phyloP scores from a whole-genome alignment of 169 alveolate genomes.

The Plasmodium vivax region DNA sequence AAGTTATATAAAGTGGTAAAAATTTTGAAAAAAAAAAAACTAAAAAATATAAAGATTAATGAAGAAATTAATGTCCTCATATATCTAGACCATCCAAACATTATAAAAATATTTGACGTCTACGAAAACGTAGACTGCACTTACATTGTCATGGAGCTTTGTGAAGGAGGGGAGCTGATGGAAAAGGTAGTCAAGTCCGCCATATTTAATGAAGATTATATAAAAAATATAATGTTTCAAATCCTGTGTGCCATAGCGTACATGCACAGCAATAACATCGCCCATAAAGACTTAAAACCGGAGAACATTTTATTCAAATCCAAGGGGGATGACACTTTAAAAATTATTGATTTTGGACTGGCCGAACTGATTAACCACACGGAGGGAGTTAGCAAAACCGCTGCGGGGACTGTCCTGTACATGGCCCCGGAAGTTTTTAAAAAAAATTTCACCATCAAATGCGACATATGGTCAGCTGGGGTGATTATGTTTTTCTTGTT shows the following conservation, averaged over 20 bases:
- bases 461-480: conserved; percentile 96
- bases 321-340: conserved; percentile 78
- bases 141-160: conserved; percentile 95
- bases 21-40: conserved; percentile 60
- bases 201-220: conserved; percentile 91
- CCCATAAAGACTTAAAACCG: conserved; percentile 86
- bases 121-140: conserved; percentile 92
- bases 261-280: conserved; percentile 91
- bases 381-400: conserved; percentile 79
- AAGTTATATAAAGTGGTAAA: conserved; percentile 69
- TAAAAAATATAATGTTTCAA: conserved; percentile 93
- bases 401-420: conserved; percentile 92
- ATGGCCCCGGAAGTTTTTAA: conserved; percentile 95
- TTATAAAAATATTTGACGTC: conserved; percentile 92
- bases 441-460: conserved; percentile 91
- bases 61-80: conserved; percentile 74
- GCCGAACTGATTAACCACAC: conserved; percentile 81
- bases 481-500: conserved; percentile 92
- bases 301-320: conserved; percentile 79
- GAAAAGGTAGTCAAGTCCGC: conserved; percentile 93
- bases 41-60: conserved; percentile 67
- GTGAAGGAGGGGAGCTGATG: conserved; percentile 98
- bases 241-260: conserved; percentile 94
- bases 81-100: conserved; percentile 92
- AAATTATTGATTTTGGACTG: conserved; percentile 83